Percentiles rank a stretch among this genome's conserved stretches.
Conservation (phyloP, 108 stramenopile genomes). For the Skeletonema grethae region DNA sequence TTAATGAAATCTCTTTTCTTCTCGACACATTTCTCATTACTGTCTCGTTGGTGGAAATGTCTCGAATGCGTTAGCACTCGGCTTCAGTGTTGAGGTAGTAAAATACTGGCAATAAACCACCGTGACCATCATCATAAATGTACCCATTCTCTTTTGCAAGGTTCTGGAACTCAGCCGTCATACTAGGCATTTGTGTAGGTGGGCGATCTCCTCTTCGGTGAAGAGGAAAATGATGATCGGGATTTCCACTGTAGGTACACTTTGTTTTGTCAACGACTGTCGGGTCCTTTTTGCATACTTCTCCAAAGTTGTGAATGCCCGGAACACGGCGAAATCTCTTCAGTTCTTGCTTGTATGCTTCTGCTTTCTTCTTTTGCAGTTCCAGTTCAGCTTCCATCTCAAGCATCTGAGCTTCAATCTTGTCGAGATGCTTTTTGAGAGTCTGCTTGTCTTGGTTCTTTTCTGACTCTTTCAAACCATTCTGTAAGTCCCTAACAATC, state of each 20-base stretch:
- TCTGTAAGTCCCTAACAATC: slow-evolving; percentile 13
- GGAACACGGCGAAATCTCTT: slow-evolving; percentile 44
- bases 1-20: slow-evolving; percentile 11
- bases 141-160: slow-evolving; percentile 51
- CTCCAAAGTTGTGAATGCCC: slow-evolving; percentile 51
- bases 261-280: slow-evolving; percentile 46
- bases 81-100: slow-evolving; percentile 18
- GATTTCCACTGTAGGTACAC: slow-evolving; percentile 52
- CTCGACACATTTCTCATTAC: not conserved
- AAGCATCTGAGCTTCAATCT: slow-evolving; percentile 16
- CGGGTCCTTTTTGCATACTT: slow-evolving; percentile 33
- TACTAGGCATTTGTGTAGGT: slow-evolving; percentile 45
- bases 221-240: slow-evolving; percentile 45
- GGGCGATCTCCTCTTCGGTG: slow-evolving; percentile 43
- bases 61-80: not conserved
- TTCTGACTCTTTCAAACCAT: slow-evolving; percentile 23
- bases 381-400: slow-evolving; percentile 30
- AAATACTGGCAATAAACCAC: slow-evolving; percentile 43
- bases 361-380: slow-evolving; percentile 12
- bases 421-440: slow-evolving; percentile 21
- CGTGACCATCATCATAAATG: slow-evolving; percentile 49
- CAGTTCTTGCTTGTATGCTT: slow-evolving; percentile 40
- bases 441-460: slow-evolving; percentile 9
- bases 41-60: too few relatives aligned
- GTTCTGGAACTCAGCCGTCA: slow-evolving; percentile 35